A percentile compares a stretch with the other conserved stretches of the same genome.
Evolutionary conservation across 1,284 basidiomycete species (phyloP).

Genomic region (Phaffia rhodozyma): DNA sequence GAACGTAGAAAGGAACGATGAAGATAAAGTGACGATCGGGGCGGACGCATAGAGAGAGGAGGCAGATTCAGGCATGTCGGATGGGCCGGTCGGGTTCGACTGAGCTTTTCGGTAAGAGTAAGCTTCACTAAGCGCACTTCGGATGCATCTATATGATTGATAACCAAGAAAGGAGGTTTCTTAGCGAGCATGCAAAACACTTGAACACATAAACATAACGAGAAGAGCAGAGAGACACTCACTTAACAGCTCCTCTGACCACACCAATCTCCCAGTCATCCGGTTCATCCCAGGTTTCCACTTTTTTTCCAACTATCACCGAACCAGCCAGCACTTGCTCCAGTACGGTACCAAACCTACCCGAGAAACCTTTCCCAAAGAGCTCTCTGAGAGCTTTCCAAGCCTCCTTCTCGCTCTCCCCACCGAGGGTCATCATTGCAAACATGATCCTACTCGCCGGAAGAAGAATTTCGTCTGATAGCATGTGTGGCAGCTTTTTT

Average conservation of each 20-base stretch:
- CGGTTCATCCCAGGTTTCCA: slow-evolving; percentile 4
- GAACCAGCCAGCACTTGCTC: slow-evolving; percentile 1
- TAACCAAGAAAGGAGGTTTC: not conserved
- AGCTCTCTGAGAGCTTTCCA: slow-evolving; percentile 3
- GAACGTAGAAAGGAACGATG: not conserved
- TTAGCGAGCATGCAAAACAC: not conserved
- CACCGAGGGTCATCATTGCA: slow-evolving; percentile 10
- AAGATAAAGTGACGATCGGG: not conserved
- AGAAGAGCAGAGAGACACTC: not conserved
- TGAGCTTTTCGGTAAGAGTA: not conserved
- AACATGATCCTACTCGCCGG: slow-evolving; percentile 1
- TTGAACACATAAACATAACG: not conserved
- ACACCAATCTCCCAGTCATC: not conserved
- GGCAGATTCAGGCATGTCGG: not conserved
- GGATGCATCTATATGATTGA: not conserved
- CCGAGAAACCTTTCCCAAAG: slow-evolving; percentile 2
- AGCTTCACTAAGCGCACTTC: slow-evolving; percentile 1
- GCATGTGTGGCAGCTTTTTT: not conserved
- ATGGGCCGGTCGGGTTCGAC: not conserved
- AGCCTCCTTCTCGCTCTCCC: slow-evolving; percentile 7
- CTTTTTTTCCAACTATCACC: not conserved
- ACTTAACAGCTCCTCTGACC: slow-evolving; percentile 9
- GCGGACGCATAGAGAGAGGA: not conserved
- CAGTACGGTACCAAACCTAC: not conserved
- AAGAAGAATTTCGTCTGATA: not conserved